Evolutionary conservation across 768 basidiomycete genomes (phyloP).

Genomic region (Pisolithus tinctorius): DNA sequence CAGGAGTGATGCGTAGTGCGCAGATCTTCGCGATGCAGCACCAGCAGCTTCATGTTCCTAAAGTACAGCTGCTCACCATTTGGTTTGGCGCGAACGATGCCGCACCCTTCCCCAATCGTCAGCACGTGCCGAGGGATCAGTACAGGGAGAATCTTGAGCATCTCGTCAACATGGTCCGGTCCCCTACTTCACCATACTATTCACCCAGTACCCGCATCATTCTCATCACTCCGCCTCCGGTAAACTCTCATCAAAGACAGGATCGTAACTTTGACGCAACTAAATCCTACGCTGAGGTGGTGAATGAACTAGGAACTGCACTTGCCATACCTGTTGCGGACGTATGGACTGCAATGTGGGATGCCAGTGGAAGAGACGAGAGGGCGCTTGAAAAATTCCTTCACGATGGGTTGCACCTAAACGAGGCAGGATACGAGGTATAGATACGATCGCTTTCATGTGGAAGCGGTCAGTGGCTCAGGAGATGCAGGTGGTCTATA

Average conservation of each 20-base stretch:
- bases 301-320: constrained; percentile 49
- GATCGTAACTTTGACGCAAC: constrained; percentile 57
- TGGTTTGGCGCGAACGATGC: constrained; percentile 95
- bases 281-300: constrained; percentile 63
- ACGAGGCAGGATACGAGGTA: constrained; percentile 66
- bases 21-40: constrained; percentile 55
- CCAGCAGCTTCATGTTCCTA: constrained; percentile 43
- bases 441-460: constrained; percentile 36
- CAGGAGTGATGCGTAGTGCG: not conserved
- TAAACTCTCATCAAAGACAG: constrained; percentile 55
- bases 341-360: constrained; percentile 67
- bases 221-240: constrained; percentile 80
- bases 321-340: constrained; percentile 61
- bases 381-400: constrained; percentile 45
- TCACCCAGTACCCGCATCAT: constrained; percentile 70
- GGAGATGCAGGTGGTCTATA: constrained; percentile 54
- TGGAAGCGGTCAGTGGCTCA: not conserved
- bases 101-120: constrained; percentile 51
- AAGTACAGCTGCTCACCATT: constrained; percentile 67
- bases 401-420: constrained; percentile 78
- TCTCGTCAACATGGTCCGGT: constrained; percentile 57
- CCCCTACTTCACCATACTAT: constrained; percentile 55
- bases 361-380: constrained; percentile 61
- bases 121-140: constrained; percentile 67
- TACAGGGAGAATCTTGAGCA: constrained; percentile 59